Evolutionary conservation across 129 eudicot genomes (phyloP).

Genomic region (Deinandra increscens): DNA sequence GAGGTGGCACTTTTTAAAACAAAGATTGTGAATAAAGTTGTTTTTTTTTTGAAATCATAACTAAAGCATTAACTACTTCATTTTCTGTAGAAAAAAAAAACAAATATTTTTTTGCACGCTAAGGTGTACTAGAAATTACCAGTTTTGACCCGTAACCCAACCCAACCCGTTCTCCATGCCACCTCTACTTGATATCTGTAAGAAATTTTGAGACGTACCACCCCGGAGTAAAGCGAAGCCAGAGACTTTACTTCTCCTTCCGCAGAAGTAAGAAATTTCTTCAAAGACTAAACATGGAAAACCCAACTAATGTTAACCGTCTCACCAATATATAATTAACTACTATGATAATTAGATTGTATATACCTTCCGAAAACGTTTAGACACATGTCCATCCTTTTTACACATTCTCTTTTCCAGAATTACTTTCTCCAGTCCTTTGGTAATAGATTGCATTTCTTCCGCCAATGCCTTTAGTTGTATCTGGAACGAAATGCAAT

Average conservation of each 20-base stretch:
- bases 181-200: neutral
- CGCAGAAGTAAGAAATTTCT: conserved; percentile 74
- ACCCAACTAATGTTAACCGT: neutral
- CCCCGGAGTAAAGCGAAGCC: conserved; percentile 70
- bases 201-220: conserved; percentile 52
- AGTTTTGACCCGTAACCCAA: neutral
- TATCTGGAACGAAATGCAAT: conserved; percentile 44
- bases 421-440: conserved; percentile 80
- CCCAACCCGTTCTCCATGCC: neutral
- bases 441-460: conserved; percentile 82
- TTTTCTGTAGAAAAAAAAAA: neutral
- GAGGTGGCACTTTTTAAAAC: too few relatives aligned
- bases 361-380: conserved; percentile 63
- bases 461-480: conserved; percentile 78
- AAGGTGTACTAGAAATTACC: neutral
- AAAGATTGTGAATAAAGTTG: neutral
- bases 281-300: conserved; percentile 53
- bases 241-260: conserved; percentile 83
- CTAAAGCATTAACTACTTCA: neutral
- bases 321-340: conserved; percentile 10
- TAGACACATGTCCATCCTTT: conserved; percentile 78
- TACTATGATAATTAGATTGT: neutral
- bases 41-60: neutral
- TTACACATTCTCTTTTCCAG: conserved; percentile 77
- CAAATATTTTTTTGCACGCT: neutral